These are phyloP conservation scores for Platanus orientalis DNA, from an alignment of 164 flowering plant genomes.

Conservation along the genomic window DNA sequence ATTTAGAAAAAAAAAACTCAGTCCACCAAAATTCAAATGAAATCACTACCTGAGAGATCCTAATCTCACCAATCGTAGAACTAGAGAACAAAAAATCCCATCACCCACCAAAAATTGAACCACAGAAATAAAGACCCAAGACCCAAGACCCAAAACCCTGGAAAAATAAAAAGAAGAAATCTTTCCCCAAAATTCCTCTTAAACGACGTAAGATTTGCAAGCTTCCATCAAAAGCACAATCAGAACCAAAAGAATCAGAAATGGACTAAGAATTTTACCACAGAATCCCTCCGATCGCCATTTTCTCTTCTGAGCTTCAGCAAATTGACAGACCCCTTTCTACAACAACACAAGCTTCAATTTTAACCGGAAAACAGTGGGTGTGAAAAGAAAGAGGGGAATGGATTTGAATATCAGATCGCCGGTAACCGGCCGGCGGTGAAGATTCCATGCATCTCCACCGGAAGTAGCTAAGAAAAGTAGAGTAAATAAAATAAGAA, in stretches of 20 bases:
- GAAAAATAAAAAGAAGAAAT: neutral
- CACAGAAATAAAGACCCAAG: neutral
- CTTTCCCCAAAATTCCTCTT: neutral
- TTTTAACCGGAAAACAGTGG: no score
- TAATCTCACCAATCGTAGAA: no score
- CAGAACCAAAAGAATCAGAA: neutral
- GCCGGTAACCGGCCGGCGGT: no score
- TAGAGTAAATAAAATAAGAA: no score
- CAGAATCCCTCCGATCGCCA: constrained; percentile 9
- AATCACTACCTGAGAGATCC: constrained; percentile 8
- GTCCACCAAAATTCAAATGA: constrained; percentile 8
- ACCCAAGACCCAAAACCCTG: neutral
- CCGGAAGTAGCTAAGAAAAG: no score
- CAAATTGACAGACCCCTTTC: neutral
- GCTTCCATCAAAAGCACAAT: neutral
- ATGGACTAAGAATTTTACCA: neutral
- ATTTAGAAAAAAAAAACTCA: neutral
- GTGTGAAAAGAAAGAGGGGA: no score
- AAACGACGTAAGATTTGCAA: neutral
- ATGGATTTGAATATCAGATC: no score
- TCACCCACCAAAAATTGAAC: no score
- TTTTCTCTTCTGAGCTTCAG: neutral
- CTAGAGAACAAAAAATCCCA: no score
- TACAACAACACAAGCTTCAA: no score
- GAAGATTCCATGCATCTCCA: no score